Evolutionary conservation across 768 basidiomycete species (phyloP), one percentile per base, ranked within the genome.

Genomic region (Xerocomellus chrysenteron): DNA sequence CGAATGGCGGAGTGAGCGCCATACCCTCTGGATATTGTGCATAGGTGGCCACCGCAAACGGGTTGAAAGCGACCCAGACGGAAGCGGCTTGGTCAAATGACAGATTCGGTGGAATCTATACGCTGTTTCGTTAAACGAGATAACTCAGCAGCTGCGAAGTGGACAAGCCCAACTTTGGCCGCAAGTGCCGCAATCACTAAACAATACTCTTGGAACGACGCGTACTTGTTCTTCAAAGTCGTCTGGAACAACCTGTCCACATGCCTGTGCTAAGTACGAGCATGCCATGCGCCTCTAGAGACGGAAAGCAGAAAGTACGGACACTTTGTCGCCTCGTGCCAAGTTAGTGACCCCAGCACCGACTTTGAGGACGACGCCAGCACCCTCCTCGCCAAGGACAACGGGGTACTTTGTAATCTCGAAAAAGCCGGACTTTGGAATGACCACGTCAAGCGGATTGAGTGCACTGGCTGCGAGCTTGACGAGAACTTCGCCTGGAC

Each of bases 401-500:
- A 55, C 60, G 0, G 77, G 78, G 56, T 59, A 80, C 13, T 65
- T 49, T 17, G 72, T 61, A 33, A 78, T 36, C 21, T 30, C 39
- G 36, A 44, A 52, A 39, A 50, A 55, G n/a, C 47, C 52, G 8
- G 17, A 45, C 26, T 42, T 6, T 32, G 48, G 56, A 6, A 59
- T 45, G 11, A 9, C 12, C 32, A 53, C 36, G 50, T 83, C 80
- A 2, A 75, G 69, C 2, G 80, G 80, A 55, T 81, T 79, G 39
- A 82, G 60, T 4, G 74, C 73, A 0, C 74, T 71, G 2, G 80
- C 68, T 33, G 71, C 55, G 24, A 79, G 61, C 57, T 73, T 75
- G 61, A 80, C 68, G 39, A 80, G 69, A 28, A 81, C 44, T 45
- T 80, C 75, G 28, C 74, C 75, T 2, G 72, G 67, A 3, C 74